Conservation (phyloP, 306 rosid species). For the Prunus dulcis region DNA sequence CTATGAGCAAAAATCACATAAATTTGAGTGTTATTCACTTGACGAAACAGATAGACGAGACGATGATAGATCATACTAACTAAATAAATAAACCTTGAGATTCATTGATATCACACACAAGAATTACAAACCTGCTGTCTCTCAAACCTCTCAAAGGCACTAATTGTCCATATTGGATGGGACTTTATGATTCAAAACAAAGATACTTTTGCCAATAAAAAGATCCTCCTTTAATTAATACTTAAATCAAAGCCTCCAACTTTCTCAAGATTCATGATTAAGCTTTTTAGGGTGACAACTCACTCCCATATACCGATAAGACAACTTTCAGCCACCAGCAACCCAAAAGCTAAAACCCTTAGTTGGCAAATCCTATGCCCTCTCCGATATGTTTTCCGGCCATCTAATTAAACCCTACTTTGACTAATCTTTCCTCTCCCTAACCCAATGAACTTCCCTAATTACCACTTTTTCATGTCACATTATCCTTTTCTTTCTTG, state of each 20-base stretch:
- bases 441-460: slow-evolving; percentile 8
- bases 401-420: slow-evolving; percentile 27
- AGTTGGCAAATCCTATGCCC: slow-evolving; percentile 32
- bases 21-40: too few species aligned
- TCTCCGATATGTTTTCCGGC: slow-evolving; percentile 37
- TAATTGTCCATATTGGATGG: slow-evolving; percentile 25
- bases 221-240: slow-evolving; percentile 34
- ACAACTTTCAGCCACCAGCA: slow-evolving; percentile 34
- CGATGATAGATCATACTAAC: too few species aligned
- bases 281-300: slow-evolving; percentile 52
- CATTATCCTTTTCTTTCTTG: slow-evolving; percentile 20
- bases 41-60: too few species aligned
- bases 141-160: slow-evolving; percentile 10
- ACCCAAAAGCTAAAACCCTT: slow-evolving; percentile 24
- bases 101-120: not conserved
- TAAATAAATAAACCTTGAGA: too few species aligned
- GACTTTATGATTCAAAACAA: slow-evolving; percentile 35
- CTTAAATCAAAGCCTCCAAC: slow-evolving; percentile 32
- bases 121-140: not conserved
- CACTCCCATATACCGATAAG: slow-evolving; percentile 41
- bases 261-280: slow-evolving; percentile 42
- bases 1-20: too few species aligned
- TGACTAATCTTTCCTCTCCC: slow-evolving; percentile 24
- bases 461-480: slow-evolving; percentile 10
- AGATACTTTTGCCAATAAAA: slow-evolving; percentile 36